phyloP scores from a whole-genome alignment of 495 filamentous ascomycete species.

The Podospora anserina region DNA sequence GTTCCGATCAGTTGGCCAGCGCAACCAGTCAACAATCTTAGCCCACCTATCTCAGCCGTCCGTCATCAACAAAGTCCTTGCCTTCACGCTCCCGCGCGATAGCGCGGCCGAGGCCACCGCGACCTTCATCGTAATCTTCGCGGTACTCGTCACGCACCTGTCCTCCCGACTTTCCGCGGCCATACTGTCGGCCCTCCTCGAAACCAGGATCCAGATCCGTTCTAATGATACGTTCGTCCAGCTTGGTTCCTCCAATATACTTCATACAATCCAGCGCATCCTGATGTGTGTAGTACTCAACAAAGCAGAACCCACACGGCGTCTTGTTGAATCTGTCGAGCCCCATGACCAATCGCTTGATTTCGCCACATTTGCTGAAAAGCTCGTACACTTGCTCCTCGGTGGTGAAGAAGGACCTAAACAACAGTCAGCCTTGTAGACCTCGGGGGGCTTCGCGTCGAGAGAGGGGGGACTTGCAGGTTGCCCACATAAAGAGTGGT shows the following conservation, averaged over 20 bases:
- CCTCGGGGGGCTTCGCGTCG: slow-evolving; percentile 2
- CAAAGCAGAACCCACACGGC: slow-evolving; percentile 98
- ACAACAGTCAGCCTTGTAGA: background rate
- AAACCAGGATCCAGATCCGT: slow-evolving; percentile 98
- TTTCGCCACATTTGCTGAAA: slow-evolving; percentile 94
- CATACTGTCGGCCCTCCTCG: slow-evolving; percentile 92
- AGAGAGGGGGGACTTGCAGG: slow-evolving; percentile 56
- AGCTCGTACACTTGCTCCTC: slow-evolving; percentile 99
- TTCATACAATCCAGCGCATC: slow-evolving; percentile 97
- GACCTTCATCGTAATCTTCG: slow-evolving; percentile 90
- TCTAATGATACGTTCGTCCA: slow-evolving; percentile 93
- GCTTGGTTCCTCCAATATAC: slow-evolving; percentile 96
- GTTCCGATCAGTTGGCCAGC: slow-evolving; percentile 1
- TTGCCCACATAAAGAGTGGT: slow-evolving; percentile 98
- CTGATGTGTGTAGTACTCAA: slow-evolving; percentile 97
- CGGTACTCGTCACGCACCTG: slow-evolving; percentile 98
- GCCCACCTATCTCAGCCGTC: slow-evolving; percentile 41
- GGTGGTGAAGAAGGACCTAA: slow-evolving; percentile 97
- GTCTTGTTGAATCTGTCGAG: slow-evolving; percentile 96
- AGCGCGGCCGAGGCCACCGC: slow-evolving; percentile 71
- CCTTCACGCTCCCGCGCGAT: slow-evolving; percentile 61
- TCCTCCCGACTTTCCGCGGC: slow-evolving; percentile 83
- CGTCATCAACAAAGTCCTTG: slow-evolving; percentile 51
- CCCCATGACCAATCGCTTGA: slow-evolving; percentile 98
- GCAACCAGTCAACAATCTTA: background rate